phyloP scores from a whole-genome alignment of 2,329 filamentous ascomycete genomes.

The Penicillium thymicola region DNA sequence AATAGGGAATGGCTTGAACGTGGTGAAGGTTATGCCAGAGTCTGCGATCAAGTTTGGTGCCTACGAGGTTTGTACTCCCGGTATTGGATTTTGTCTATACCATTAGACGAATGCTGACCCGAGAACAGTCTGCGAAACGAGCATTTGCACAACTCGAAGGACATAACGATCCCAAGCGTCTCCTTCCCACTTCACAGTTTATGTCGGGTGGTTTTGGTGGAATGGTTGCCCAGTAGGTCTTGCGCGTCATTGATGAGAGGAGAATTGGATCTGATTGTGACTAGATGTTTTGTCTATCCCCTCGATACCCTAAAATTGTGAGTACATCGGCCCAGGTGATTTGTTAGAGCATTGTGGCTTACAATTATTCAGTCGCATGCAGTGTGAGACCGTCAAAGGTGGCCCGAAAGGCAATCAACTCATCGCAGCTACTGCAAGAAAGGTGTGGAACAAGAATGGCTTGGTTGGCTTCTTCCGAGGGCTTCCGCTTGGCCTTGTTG shows the following conservation, averaged over 20 bases:
- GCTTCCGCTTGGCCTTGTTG: constrained; percentile 85
- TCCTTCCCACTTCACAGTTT: constrained; percentile 84
- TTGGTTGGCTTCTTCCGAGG: constrained; percentile 81
- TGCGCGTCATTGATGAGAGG: background rate
- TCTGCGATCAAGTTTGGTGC: constrained; percentile 98
- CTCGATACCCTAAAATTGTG: constrained; percentile 67
- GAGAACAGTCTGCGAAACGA: constrained; percentile 71
- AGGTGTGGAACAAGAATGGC: constrained; percentile 78
- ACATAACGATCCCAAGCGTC: constrained; percentile 73
- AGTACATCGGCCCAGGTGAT: constrained; percentile 24
- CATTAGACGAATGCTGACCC: constrained; percentile 14
- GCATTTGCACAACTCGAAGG: constrained; percentile 83
- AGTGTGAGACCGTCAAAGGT: constrained; percentile 87
- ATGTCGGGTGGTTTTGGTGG: constrained; percentile 85
- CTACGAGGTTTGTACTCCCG: constrained; percentile 64
- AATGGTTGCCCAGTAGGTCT: constrained; percentile 80
- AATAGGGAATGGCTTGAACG: constrained; percentile 89
- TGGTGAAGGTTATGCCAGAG: constrained; percentile 97
- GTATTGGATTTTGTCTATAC: background rate
- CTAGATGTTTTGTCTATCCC: constrained; percentile 85
- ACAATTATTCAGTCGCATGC: constrained; percentile 62
- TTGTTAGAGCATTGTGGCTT: background rate
- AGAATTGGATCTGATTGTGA: constrained; percentile 21
- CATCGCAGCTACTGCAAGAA: constrained; percentile 75
- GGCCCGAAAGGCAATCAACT: constrained; percentile 80